Base-by-base conservation (phyloP, 108 stramenopile genomes). In the Cyclotella baltica region DNA sequence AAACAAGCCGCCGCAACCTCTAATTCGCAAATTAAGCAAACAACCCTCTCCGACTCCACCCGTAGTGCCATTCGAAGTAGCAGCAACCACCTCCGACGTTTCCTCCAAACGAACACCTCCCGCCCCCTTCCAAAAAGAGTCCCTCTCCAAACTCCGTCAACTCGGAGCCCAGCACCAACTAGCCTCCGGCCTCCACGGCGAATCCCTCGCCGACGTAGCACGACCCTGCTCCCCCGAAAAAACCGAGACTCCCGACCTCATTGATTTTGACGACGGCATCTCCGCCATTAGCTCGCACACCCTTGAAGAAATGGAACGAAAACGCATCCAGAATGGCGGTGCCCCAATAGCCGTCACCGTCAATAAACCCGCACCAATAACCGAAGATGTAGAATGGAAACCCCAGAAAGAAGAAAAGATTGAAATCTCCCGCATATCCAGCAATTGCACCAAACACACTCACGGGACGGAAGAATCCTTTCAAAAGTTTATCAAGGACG, bases 181-280 rank as follows among this genome's bases (percentile, higher is more conserved):
- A 9, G 81, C 81, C 13, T 33, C 38, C 22, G 81, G 81, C 0
- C 36, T 76, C 18, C 57, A 70, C 25, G 81, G 65, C 16, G 70
- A 71, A 22, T 38, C 34, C 18, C 58, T 82, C 20, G 75, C 81
- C 11, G 81, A 82, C 48, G 70, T 53, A 19, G 81, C 81, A 1
- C 16, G 70, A 11, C 81, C 81, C 0, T 10, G 62, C 31, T 48
- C 62, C 19, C 80, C 80, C 19, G 80, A 70, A 31, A 61, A 50
- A 4, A 29, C 43, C 33, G 34, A n/a, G 8, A 47, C 16, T 2
- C 58, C 31, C 33, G 81, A 82, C 27, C 37, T 58, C 23, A 57
- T 86, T 18, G 74, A 70, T 48, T 93, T 93, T 73, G 92, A 93
- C 70, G 92, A 93, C 85, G 88, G 90, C n/a, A 88, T 93, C 53